Base-by-base conservation (phyloP, 2,329 filamentous ascomycete species). In the Magnaporthales sp. region DNA sequence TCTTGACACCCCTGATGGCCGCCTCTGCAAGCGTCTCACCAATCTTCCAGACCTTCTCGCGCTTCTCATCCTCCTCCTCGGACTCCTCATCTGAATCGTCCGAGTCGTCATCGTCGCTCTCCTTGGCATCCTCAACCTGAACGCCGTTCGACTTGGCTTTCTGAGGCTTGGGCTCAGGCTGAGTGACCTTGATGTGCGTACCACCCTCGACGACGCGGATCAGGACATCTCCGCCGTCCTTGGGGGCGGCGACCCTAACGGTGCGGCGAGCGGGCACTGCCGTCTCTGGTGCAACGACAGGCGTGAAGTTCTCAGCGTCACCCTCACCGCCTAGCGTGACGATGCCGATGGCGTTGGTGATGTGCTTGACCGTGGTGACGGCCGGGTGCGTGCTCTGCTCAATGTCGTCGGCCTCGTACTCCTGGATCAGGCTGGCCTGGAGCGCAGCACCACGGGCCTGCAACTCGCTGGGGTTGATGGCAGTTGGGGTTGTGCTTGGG, bases 341-440 rank as follows among this genome's bases (percentile, higher is more conserved):
- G 66, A 98, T 90, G 76, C 95, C 95, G 70, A 99, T 91, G 69
- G 94, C 91, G 75, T 93, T 91, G 72, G 87, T 84, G 70, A 96
- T 89, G 81, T 99, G 95, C 73, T 93, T 92, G 65, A 96, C 93
- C 19, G 93, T 94, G 38, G 94, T 97, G 70, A 99, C 93, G 75
- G 93, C 92, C 65, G 95, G 90, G 83, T 99, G 94, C 63, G 93
- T 96, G 69, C 92, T 96, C 84, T 97, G 93, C 77, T 96, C 91
- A 72, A 99, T 96, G 76, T 98, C 94, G 71, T 92, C 89, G 72
- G 88, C 85, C 73, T 99, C 95, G 79, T 96, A 99, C 78, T 97
- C 94, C 78, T 93, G 89, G 77, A 99, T 92, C 70, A 99, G 83
- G 68, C 90, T 96, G 51, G 95, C 95, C 81, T 99, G 95, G 73